Conservation (phyloP, 2,329 filamentous ascomycete genomes). For the Colletotrichum echinochloae region DNA sequence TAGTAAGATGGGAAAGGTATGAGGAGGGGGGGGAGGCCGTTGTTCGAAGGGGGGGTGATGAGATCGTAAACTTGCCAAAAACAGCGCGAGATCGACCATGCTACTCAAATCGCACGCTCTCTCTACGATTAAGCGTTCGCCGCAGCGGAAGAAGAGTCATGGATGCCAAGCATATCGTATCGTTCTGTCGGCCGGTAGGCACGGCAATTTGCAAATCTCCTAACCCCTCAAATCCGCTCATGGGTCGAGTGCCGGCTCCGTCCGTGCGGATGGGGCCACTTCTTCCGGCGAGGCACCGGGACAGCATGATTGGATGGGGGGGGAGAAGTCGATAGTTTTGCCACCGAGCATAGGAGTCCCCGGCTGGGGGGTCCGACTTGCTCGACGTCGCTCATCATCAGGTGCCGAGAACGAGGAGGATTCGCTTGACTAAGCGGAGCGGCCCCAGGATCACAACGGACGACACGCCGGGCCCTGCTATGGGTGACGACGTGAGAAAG, state of each 20-base stretch:
- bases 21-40: background rate
- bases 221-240: background rate
- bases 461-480: too few species aligned
- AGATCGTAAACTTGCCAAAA: background rate
- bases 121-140: constrained; percentile 12
- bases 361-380: too few species aligned
- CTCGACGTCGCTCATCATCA: constrained; percentile 10
- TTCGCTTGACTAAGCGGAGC: too few species aligned
- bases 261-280: constrained; percentile 27
- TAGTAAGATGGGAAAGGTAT: constrained; percentile 22
- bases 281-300: constrained; percentile 18
- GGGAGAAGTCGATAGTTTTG: background rate
- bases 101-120: background rate
- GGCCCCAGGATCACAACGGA: constrained; percentile 7
- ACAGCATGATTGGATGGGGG: background rate
- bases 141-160: constrained; percentile 4
- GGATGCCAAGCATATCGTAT: constrained; percentile 23
- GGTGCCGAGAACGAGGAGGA: too few species aligned
- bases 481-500: too few species aligned
- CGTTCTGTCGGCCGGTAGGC: constrained; percentile 15
- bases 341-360: constrained; percentile 18
- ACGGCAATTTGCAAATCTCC: constrained; percentile 7
- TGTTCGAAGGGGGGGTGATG: constrained; percentile 3
- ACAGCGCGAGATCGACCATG: background rate
- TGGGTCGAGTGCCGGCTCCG: constrained; percentile 27